A percentile compares a stretch with the other conserved stretches of the same genome.
These are phyloP conservation scores for Gossypium gossypioides DNA, from an alignment of 441 rosid species.

Conservation along the genomic window DNA sequence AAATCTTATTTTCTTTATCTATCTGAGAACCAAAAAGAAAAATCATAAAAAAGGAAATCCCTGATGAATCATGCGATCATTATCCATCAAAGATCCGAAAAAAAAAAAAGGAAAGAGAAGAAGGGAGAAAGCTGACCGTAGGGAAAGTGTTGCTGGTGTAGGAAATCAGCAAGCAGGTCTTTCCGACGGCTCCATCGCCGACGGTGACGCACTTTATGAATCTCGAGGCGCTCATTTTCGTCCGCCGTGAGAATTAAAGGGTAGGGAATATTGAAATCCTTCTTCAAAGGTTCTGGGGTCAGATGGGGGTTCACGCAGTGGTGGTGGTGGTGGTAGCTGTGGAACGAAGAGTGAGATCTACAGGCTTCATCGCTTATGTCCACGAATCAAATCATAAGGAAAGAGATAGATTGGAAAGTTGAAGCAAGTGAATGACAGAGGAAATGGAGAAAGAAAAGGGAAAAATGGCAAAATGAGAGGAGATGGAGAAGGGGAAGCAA, in stretches of 20 bases:
- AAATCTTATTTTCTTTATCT: neutral
- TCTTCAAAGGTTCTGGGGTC: neutral
- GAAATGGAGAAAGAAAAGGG: slow-evolving; percentile 9
- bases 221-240: slow-evolving; percentile 77
- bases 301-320: neutral
- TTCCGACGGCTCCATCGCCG: slow-evolving; percentile 92
- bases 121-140: slow-evolving; percentile 33
- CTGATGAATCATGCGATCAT: neutral
- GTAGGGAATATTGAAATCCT: neutral
- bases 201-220: slow-evolving; percentile 93
- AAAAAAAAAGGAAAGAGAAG: neutral
- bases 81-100: slow-evolving; percentile 5
- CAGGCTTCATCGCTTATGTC: neutral
- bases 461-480: slow-evolving; percentile 3
- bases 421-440: neutral
- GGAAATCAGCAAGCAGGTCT: slow-evolving; percentile 85
- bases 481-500: neutral
- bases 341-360: neutral
- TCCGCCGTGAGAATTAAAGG: neutral
- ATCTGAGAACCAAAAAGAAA: neutral
- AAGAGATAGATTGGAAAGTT: neutral
- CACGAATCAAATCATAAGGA: neutral
- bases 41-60: neutral
- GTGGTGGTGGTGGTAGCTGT: neutral
- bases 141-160: slow-evolving; percentile 94